Base-by-base conservation (phyloP, 768 basidiomycete genomes). In the Suillus alpinus region DNA sequence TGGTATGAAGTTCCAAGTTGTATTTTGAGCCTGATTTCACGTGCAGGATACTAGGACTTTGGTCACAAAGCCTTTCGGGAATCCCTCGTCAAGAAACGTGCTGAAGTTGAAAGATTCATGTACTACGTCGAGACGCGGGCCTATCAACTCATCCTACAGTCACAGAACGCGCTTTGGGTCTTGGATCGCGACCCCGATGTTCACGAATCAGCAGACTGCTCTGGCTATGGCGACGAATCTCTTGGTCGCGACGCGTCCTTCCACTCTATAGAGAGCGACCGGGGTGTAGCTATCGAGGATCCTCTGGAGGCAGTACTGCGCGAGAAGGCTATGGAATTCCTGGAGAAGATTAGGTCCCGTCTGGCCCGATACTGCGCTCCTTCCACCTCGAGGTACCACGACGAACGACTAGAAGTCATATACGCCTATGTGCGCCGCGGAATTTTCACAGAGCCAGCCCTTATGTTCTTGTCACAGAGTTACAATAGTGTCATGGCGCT, bases 21-120 rank as follows among this genome's bases (percentile, higher is more conserved):
- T 16, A 14, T 20, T 6, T 31, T 40, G 40, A 10, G 18, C 39
- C 8, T 7, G 13, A 12, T n/a, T 29, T 23, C 18, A 49, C 26
- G 23, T 57, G 14, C 58, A 18, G 32, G 7, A 49, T n/a, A 20
- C 40, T 41, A 78, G 75, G 77, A 78, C 60, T 76, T 78, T 59
- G 77, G 77, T 20, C 77, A 78, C 57, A 76, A 73, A 63, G 65
- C 67, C 2, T 78, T 71, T 62, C 75, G 76, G 75, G 70, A 73
- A 41, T 65, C 44, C 59, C 72, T 78, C 10, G 64, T 75, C 58
- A 70, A 69, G 46, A 70, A 73, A 58, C 69, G 69, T 39, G 56
- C 63, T 44, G 72, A 73, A 58, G 63, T 73, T 36, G 75, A 78
- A 41, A 47, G 47, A 39, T 65, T 75, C 31, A 65, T 78, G 44